Conservation (phyloP, 208 protist genomes). For the Trypanosoma brucei region DNA sequence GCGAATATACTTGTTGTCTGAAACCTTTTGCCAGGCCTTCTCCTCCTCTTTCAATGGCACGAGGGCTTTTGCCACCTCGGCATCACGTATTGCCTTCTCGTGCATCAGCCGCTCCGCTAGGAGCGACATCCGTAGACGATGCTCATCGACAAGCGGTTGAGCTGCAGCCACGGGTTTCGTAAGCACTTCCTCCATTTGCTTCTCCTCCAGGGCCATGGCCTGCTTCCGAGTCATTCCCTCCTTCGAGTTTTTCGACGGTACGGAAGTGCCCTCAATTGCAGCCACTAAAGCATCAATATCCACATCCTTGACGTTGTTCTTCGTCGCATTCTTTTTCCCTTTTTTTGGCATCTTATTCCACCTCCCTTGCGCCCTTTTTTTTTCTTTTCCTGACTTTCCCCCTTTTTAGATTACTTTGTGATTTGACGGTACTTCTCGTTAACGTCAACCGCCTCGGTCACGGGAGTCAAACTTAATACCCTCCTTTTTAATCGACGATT, state of each 20-base stretch:
- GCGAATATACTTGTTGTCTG: constrained; percentile 65
- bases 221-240: constrained; percentile 69
- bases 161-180: constrained; percentile 19
- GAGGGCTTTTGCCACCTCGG: constrained; percentile 58
- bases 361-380: not conserved
- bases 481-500: no score
- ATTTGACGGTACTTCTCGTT: not conserved
- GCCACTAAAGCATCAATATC: constrained; percentile 56
- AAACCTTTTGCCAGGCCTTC: constrained; percentile 56
- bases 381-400: constrained; percentile 4
- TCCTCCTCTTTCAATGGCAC: constrained; percentile 48
- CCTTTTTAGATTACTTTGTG: not conserved
- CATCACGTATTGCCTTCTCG: constrained; percentile 36
- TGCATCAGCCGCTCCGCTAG: constrained; percentile 37
- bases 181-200: constrained; percentile 32
- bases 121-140: constrained; percentile 35
- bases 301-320: constrained; percentile 26
- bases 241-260: constrained; percentile 26
- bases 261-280: constrained; percentile 46
- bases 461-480: no score
- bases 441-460: not conserved
- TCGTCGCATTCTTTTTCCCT: constrained; percentile 14
- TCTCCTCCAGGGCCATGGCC: constrained; percentile 38
- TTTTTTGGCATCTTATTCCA: constrained; percentile 24
- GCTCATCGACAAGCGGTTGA: constrained; percentile 17